A percentile compares a stretch with the other conserved stretches of the same genome.
Evolutionary conservation across 192 early-diverging fungal species (phyloP).

Genomic region (Mortierella hygrophila): DNA sequence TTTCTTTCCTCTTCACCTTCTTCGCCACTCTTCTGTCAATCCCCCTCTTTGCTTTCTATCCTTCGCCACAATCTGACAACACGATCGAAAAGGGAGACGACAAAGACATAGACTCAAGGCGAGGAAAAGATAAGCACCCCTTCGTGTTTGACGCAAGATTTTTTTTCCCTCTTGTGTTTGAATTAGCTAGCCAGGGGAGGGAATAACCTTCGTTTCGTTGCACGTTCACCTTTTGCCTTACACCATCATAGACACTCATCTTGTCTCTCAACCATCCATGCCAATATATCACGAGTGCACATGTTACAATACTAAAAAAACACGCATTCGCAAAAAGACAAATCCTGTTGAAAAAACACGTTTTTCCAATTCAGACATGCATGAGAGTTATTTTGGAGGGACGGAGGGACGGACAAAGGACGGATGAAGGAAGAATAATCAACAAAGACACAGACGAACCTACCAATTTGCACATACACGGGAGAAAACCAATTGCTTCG

Average conservation of each 20-base stretch:
- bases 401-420: neutral
- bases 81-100: neutral
- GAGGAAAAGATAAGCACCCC: no score
- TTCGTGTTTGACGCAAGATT: slow-evolving; percentile 4
- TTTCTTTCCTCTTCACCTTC: neutral
- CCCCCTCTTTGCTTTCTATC: neutral
- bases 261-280: neutral
- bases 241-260: neutral
- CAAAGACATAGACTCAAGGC: neutral
- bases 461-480: neutral
- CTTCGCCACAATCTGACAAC: neutral
- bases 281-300: neutral
- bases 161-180: neutral
- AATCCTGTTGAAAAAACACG: neutral
- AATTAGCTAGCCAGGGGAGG: neutral
- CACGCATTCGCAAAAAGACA: neutral
- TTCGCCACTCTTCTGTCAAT: neutral
- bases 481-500: neutral
- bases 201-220: neutral
- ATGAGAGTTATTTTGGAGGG: neutral
- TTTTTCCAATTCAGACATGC: neutral
- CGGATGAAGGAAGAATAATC: neutral
- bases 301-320: neutral
- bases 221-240: no score
- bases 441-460: neutral